These are phyloP conservation scores for Populus tomentosa DNA, from an alignment of 441 rosid species.

Conservation along the genomic window DNA sequence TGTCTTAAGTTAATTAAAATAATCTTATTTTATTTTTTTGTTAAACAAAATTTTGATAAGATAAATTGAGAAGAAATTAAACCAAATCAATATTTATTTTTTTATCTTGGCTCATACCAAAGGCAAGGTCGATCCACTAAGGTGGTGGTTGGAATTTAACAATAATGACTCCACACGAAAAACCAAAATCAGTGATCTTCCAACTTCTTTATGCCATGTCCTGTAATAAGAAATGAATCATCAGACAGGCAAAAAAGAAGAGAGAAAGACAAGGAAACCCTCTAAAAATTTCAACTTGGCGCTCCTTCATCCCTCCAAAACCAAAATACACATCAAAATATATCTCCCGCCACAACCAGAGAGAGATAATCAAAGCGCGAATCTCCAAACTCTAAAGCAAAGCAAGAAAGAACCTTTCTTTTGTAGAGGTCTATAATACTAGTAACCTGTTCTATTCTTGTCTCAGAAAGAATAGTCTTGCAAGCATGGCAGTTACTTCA, in stretches of 20 bases:
- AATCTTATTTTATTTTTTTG: too few species aligned
- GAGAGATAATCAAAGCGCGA: neutral
- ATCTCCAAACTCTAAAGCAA: neutral
- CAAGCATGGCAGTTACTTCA: slow-evolving; percentile 27
- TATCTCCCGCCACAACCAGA: neutral
- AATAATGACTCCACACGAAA: too few species aligned
- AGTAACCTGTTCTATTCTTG: neutral
- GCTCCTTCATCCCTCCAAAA: neutral
- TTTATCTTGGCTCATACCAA: neutral
- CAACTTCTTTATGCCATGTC: neutral
- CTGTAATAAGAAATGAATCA: neutral
- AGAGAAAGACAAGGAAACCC: neutral
- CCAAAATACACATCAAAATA: neutral
- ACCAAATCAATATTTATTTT: too few species aligned
- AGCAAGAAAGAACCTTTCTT: neutral
- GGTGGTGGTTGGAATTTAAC: neutral
- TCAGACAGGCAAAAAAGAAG: neutral
- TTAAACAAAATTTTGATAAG: too few species aligned
- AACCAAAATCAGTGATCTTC: neutral
- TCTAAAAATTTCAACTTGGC: neutral
- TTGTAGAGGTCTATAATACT: neutral
- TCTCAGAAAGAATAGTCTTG: neutral
- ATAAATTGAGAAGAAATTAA: too few species aligned
- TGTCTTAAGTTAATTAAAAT: too few species aligned
- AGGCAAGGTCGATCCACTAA: neutral